Base-by-base conservation (phyloP, 768 basidiomycete species). In the Coprinellus aureogranulatus region DNA sequence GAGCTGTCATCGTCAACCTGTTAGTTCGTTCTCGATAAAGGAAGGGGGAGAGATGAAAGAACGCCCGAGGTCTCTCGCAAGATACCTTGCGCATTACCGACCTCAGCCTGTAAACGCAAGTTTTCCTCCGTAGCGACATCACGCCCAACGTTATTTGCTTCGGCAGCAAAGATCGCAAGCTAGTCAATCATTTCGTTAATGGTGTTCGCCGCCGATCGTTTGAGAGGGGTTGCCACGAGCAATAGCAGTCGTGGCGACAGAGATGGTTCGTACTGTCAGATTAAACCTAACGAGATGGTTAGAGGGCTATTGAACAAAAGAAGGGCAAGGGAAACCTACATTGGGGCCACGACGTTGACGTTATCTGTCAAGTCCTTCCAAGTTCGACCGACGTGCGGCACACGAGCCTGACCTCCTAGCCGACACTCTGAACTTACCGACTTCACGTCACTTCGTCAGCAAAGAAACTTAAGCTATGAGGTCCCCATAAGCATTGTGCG, bases 61-160 rank as follows among this genome's bases (percentile, higher is more conserved):
- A 81, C 91, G 57, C 69, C 94, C 91, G 95, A 97, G 70, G 98
- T 98, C 70, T 96, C 94, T 65, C 94, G 92, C 97, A 97, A 99
- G 31, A 94, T 95, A 39, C 97, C 97, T 68, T 98, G 93, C 5
- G 98, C 91, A 57, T 94, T 92, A 57, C 93, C 94, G 8, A 98
- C 92, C 70, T 98, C 93, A 3, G 97, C 97, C 67, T 97, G 95
- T 0, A 96, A 96, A 63, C 97, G 96, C 5, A 98, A 78, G 73
- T 98, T 98, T n/a, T 96, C 96, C 67, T 98, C 94, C 14, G 96
- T 98, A 46, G 97, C 96, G 67, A 99, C 96, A 71, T 99, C 95
- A 31, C 94, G 79, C 1, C 96, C 97, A 54, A 99, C 96, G 67
- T 96, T 92, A 72, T 94, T 98, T 57, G 98, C 80, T 64, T 84